Conservation (phyloP, 805 yeast species). For the Pichia rugopelliculosa region DNA sequence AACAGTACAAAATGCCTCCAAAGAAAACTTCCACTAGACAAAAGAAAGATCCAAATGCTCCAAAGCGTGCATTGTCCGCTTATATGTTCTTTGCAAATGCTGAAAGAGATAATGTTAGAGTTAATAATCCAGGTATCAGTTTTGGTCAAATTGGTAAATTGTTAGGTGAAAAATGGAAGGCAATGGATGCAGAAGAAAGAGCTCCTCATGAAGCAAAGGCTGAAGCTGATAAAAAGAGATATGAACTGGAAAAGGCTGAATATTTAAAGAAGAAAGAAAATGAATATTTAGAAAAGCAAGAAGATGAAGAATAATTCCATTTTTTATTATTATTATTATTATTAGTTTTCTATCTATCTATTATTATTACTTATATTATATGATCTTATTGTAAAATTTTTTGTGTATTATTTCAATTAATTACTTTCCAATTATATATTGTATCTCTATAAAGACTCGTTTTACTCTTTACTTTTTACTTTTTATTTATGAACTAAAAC, state of each 20-base stretch:
- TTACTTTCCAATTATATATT: slow-evolving; percentile 3
- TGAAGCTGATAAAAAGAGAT: slow-evolving; percentile 93
- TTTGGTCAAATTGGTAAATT: slow-evolving; percentile 94
- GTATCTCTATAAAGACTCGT: neutral
- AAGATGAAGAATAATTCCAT: neutral
- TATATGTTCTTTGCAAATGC: slow-evolving; percentile 99
- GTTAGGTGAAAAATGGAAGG: slow-evolving; percentile 96
- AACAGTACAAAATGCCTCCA: slow-evolving; percentile 11
- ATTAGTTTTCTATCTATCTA: neutral
- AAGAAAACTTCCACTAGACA: slow-evolving; percentile 27
- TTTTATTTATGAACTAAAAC: slow-evolving; percentile 25
- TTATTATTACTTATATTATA: neutral
- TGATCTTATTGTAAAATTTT: neutral
- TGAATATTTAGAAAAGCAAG: slow-evolving; percentile 10
- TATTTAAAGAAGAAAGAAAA: slow-evolving; percentile 37
- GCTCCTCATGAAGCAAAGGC: slow-evolving; percentile 90
- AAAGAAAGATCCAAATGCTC: slow-evolving; percentile 87
- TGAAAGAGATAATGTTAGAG: slow-evolving; percentile 90
- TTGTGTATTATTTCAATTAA: slow-evolving; percentile 7
- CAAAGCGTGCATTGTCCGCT: slow-evolving; percentile 96
- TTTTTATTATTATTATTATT: neutral
- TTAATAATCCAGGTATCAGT: slow-evolving; percentile 93
- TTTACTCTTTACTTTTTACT: too few species aligned
- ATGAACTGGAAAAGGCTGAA: slow-evolving; percentile 91
- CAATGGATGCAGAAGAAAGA: slow-evolving; percentile 74